Percentiles rank a stretch among this genome's conserved stretches.
Conservation (phyloP, 148 eudicot genomes). For the Nyssa sinensis region DNA sequence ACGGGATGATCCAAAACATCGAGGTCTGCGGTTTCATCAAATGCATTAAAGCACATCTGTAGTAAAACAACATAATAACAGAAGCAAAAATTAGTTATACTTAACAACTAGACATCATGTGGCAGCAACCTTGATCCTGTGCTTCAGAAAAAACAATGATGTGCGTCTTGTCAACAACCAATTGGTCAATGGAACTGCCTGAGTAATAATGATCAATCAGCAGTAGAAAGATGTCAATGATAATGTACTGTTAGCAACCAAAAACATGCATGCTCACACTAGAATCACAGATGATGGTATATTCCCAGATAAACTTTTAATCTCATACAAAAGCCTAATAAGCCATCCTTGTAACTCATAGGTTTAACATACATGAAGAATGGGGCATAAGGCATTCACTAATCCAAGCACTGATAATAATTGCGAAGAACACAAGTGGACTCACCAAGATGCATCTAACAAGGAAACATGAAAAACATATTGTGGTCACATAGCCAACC, state of each 20-base stretch:
- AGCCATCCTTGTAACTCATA: not conserved
- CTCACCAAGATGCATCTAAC: conserved; percentile 92
- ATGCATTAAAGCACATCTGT: conserved; percentile 95
- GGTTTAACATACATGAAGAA: not conserved
- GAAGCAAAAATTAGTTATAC: not conserved
- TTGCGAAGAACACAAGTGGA: no score
- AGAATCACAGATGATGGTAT: not conserved
- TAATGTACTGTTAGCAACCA: no score
- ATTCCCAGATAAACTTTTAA: not conserved
- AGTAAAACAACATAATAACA: conserved; percentile 11
- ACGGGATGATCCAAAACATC: conserved; percentile 87
- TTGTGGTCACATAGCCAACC: conserved; percentile 94
- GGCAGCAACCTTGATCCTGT: not conserved
- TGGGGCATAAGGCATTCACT: not conserved
- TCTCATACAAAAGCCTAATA: not conserved
- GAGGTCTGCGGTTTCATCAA: conserved; percentile 74
- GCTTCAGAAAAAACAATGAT: no score
- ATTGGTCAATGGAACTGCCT: not conserved
- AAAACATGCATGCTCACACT: not conserved
- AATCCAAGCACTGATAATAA: no score
- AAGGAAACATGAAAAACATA: conserved; percentile 89
- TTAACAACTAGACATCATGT: not conserved
- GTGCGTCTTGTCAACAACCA: no score
- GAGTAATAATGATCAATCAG: conserved; percentile 1
- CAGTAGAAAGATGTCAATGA: no score